A percentile compares a stretch with the other conserved stretches of the same genome.
phyloP scores from a whole-genome alignment of 345 rosid species.

The Reutealis trisperma region DNA sequence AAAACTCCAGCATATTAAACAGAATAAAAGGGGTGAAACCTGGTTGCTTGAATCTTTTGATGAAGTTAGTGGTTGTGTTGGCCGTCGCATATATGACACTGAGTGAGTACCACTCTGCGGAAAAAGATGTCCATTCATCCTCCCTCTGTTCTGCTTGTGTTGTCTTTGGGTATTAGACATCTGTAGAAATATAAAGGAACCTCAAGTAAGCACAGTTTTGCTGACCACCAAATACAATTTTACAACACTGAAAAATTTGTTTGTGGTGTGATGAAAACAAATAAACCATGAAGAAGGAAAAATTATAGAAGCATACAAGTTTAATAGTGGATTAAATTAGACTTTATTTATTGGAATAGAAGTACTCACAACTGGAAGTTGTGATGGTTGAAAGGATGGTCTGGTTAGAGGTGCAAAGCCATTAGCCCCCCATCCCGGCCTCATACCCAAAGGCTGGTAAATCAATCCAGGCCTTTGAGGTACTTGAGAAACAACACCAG shows the following conservation, averaged over 20 bases:
- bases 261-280: background rate
- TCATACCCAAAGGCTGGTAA: slow-evolving; percentile 59
- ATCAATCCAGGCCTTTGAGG: slow-evolving; percentile 48
- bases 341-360: background rate
- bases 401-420: slow-evolving; percentile 49
- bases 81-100: slow-evolving; percentile 44
- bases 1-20: background rate
- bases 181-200: slow-evolving; percentile 28
- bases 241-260: background rate
- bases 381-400: slow-evolving; percentile 49
- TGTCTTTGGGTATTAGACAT: slow-evolving; percentile 45
- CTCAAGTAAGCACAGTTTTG: slow-evolving; percentile 2
- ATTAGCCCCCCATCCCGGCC: slow-evolving; percentile 58
- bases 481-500: slow-evolving; percentile 52
- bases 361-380: slow-evolving; percentile 48
- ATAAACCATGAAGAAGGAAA: background rate
- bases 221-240: background rate
- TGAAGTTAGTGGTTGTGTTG: slow-evolving; percentile 36
- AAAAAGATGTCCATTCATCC: slow-evolving; percentile 43
- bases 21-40: slow-evolving; percentile 33
- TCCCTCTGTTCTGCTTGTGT: slow-evolving; percentile 50
- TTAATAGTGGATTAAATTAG: background rate
- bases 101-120: slow-evolving; percentile 37
- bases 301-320: background rate
- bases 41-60: slow-evolving; percentile 53